Conservation (phyloP, 495 filamentous ascomycete species). For the Hypoxylon trugodes region DNA sequence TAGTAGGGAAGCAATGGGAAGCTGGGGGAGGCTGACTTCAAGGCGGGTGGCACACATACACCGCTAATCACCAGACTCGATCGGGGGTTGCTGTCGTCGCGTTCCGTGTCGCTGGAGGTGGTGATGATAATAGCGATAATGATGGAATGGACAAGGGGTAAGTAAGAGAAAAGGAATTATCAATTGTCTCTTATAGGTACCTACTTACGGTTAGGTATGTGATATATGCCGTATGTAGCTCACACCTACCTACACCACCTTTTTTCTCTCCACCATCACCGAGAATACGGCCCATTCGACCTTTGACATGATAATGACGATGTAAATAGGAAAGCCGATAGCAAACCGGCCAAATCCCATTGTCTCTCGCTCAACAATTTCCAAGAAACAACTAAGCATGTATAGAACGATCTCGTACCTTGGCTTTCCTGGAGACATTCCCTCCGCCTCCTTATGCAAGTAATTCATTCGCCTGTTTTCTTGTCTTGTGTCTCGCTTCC, state of each 20-base stretch:
- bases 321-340: too few relatives aligned
- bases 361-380: neutral
- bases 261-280: too few relatives aligned
- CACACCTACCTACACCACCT: too few relatives aligned
- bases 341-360: too few relatives aligned
- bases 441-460: conserved; percentile 6
- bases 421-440: conserved; percentile 6
- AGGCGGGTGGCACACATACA: neutral
- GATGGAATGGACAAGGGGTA: neutral
- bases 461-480: neutral
- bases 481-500: neutral
- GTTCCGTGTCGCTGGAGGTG: conserved; percentile 10
- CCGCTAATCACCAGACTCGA: conserved; percentile 33
- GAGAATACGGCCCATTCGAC: too few relatives aligned
- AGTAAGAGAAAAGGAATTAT: neutral
- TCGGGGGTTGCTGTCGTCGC: conserved; percentile 16
- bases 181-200: neutral
- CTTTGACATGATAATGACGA: too few relatives aligned
- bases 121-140: neutral
- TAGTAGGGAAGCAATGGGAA: neutral
- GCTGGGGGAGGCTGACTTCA: neutral
- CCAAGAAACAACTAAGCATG: neutral
- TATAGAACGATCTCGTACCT: conserved; percentile 10
- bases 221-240: too few relatives aligned
- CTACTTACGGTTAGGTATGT: too few relatives aligned